Evolutionary conservation across 345 rosid species (phyloP).

Genomic region (Ceriops tagal): DNA sequence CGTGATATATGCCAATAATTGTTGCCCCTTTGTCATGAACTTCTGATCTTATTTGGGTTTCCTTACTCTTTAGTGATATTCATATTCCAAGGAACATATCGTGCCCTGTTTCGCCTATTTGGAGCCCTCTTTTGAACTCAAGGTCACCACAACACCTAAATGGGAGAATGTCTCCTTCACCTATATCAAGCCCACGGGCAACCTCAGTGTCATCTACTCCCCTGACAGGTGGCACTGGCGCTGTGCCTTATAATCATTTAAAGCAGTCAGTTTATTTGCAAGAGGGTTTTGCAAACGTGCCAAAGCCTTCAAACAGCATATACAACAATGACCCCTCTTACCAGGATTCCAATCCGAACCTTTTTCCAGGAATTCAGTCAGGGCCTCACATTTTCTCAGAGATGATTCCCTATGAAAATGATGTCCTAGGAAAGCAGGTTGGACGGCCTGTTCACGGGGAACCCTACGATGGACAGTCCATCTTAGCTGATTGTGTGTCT

Average conservation of each 20-base stretch:
- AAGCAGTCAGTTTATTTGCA: slow-evolving; percentile 42
- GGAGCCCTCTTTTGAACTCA: slow-evolving; percentile 55
- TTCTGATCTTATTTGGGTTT: slow-evolving; percentile 13
- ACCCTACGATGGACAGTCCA: slow-evolving; percentile 43
- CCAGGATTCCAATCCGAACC: slow-evolving; percentile 39
- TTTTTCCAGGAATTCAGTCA: slow-evolving; percentile 44
- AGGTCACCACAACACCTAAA: slow-evolving; percentile 50
- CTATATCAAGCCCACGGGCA: slow-evolving; percentile 57
- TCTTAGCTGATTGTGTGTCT: slow-evolving; percentile 52
- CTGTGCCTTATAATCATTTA: slow-evolving; percentile 43
- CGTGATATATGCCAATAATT: neutral
- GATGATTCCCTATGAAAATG: slow-evolving; percentile 31
- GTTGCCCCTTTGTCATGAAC: neutral
- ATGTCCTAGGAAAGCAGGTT: slow-evolving; percentile 35
- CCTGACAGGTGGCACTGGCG: slow-evolving; percentile 47
- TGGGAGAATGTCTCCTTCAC: slow-evolving; percentile 65
- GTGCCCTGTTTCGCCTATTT: slow-evolving; percentile 60
- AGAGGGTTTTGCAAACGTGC: slow-evolving; percentile 42
- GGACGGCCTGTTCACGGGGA: slow-evolving; percentile 34
- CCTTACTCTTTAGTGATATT: slow-evolving; percentile 40
- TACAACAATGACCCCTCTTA: slow-evolving; percentile 35
- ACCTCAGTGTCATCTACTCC: slow-evolving; percentile 61
- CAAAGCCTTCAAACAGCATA: slow-evolving; percentile 31
- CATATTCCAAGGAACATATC: slow-evolving; percentile 48
- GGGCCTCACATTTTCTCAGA: slow-evolving; percentile 45